Evolutionary conservation across 2,329 filamentous ascomycete genomes (phyloP).

Genomic region (Westerdykella sp.): DNA sequence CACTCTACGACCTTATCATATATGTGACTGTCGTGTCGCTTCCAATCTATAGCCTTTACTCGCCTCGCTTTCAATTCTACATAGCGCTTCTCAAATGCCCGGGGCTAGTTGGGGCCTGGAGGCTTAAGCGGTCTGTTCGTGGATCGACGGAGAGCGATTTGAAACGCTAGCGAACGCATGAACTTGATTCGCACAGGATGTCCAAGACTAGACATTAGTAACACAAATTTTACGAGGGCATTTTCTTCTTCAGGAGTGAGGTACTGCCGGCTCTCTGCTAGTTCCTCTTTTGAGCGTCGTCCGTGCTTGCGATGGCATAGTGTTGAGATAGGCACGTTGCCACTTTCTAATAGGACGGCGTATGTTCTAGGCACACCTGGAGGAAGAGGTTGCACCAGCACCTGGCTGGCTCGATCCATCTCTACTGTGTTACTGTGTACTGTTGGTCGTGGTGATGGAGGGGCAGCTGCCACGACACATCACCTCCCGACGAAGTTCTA

Average conservation of each 20-base stretch:
- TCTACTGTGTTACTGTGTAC: no score
- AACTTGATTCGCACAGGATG: constrained; percentile 8
- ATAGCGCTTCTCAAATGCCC: constrained; percentile 11
- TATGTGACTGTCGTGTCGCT: constrained; percentile 5
- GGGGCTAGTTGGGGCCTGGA: constrained; percentile 12
- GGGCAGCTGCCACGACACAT: no score
- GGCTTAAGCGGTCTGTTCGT: constrained; percentile 5
- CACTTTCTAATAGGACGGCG: constrained; percentile 4
- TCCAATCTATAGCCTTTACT: constrained; percentile 9
- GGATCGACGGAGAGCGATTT: constrained; percentile 48
- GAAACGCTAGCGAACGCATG: constrained; percentile 6
- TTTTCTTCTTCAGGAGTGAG: constrained; percentile 23
- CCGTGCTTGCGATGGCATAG: constrained; percentile 18
- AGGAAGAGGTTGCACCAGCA: no score
- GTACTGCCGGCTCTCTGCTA: constrained; percentile 24
- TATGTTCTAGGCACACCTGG: constrained; percentile 1
- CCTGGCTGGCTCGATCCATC: no score
- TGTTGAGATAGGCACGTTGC: constrained; percentile 14
- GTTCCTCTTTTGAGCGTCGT: constrained; percentile 21
- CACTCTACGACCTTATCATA: constrained; percentile 13
- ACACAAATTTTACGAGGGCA: constrained; percentile 13
- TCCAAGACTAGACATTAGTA: constrained; percentile 5
- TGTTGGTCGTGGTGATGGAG: no score
- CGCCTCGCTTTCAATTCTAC: constrained; percentile 12
- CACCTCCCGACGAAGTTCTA: no score